Base-by-base conservation (phyloP, 805 yeast species). In the Metschnikowia anglica region DNA sequence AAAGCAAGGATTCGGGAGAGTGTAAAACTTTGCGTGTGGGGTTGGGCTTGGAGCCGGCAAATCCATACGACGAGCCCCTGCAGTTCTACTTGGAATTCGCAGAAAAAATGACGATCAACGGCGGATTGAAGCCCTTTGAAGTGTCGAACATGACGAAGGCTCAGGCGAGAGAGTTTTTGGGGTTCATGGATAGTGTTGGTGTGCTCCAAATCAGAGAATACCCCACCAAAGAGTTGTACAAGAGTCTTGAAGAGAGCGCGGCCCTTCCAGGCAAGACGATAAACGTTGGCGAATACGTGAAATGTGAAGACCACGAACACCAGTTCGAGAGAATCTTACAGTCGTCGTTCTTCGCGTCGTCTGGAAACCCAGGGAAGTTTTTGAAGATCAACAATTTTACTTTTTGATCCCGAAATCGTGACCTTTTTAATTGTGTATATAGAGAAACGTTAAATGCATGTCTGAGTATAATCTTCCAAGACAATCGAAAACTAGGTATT, bases 31-130 rank as follows among this genome's bases (percentile, higher is more conserved):
- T 85, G 43, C 66, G 75, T 8, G 80, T 79, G 2, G 87, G 83
- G 0, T 63, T 85, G 27, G 80, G 81, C 2, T 64, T 74, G 39
- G 62, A 65, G 24, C 59, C 66, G 39, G 75, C 76, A 29, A 79
- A 80, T 54, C 79, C 82, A 7, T 88, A 86, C 61, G 66, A 77
- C 29, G 71, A 67, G 31, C 47, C 60, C 24, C 53, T 62, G 12
- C 62, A 73, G 28, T 84, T 77, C 55, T 88, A 86, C 54, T 63
- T 68, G n/a, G 63, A 60, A 3, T 63, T 85, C 23, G 81, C 85
- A 1, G 61, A 69, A n/a, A 58, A 65, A 20, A 63, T 88, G 49
- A 37, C 56, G n/a, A 35, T 47, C 3, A 62, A 65, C 42, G 70
- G 66, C 5, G 69, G 72, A 2, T 55, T 70, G 20, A 49, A 51